These are phyloP conservation scores for Anthoceros angustus DNA, from an alignment of 225 moss, liverwort and hornwort species.

Conservation along the genomic window DNA sequence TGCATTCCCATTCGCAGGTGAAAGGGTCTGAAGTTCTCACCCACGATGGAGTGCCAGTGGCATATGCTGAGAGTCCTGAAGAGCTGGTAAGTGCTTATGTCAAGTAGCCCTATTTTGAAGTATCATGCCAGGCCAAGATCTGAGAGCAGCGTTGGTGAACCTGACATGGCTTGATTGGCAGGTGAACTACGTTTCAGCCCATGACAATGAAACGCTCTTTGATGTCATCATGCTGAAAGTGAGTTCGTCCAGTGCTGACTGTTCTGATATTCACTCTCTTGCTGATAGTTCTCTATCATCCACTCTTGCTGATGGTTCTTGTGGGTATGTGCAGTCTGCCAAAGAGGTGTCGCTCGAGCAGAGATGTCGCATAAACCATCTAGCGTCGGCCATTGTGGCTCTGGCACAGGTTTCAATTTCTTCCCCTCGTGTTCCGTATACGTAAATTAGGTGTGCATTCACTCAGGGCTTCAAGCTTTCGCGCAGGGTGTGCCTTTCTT, in stretches of 20 bases:
- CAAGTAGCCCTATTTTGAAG: neutral
- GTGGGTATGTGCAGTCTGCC: slow-evolving; percentile 5
- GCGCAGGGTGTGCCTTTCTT: slow-evolving; percentile 72
- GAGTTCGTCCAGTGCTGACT: neutral
- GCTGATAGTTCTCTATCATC: neutral
- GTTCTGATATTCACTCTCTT: neutral
- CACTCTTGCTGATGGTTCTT: neutral
- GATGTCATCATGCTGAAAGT: slow-evolving; percentile 84
- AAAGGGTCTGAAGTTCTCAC: slow-evolving; percentile 70
- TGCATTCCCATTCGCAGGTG: slow-evolving; percentile 26
- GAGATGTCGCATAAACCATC: slow-evolving; percentile 77
- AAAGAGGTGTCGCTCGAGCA: slow-evolving; percentile 48
- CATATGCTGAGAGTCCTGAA: slow-evolving; percentile 65
- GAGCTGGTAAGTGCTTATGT: slow-evolving; percentile 33
- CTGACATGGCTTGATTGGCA: slow-evolving; percentile 7
- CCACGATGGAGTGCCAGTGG: slow-evolving; percentile 71
- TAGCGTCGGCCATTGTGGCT: slow-evolving; percentile 83
- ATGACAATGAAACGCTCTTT: slow-evolving; percentile 90
- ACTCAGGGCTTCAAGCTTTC: neutral
- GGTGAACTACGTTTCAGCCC: slow-evolving; percentile 98
- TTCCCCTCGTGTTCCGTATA: no score
- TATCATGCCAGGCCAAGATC: neutral
- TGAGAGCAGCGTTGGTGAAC: neutral
- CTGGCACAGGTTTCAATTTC: slow-evolving; percentile 44
- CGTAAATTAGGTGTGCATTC: no score